Conservation (phyloP, 2,329 filamentous ascomycete genomes). For the Talaromyces amestolkiae region DNA sequence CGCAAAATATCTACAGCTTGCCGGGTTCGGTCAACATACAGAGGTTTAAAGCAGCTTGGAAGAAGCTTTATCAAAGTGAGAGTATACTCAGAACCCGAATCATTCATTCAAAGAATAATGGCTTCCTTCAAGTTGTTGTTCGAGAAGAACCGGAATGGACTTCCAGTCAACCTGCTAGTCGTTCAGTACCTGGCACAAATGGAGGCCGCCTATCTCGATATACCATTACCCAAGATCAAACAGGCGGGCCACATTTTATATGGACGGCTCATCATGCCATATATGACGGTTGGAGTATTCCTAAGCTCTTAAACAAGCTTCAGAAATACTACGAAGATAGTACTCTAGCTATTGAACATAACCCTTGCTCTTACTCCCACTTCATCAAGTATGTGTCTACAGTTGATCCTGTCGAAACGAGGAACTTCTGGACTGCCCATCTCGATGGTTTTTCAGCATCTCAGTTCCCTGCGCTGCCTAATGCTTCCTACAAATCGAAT, state of each 20-base stretch:
- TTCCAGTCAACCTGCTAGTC: conserved; percentile 13
- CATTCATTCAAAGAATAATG: conserved; percentile 26
- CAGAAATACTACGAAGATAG: conserved; percentile 17
- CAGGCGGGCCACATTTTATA: conserved; percentile 29
- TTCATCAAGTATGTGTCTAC: conserved; percentile 19
- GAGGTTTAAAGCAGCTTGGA: conserved; percentile 41
- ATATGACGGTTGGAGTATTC: conserved; percentile 41
- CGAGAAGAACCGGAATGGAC: conserved; percentile 25
- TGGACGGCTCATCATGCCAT: conserved; percentile 45
- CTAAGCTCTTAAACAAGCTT: conserved; percentile 23
- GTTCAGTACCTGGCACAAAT: conserved; percentile 15
- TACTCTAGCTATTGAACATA: not conserved
- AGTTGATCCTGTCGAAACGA: conserved; percentile 24
- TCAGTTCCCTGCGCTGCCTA: conserved; percentile 19
- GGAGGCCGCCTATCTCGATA: conserved; percentile 20
- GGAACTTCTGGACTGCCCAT: conserved; percentile 24
- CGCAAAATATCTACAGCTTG: conserved; percentile 37
- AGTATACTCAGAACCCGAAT: conserved; percentile 45
- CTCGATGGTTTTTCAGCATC: conserved; percentile 18
- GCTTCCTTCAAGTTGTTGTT: conserved; percentile 32
- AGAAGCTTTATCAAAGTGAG: conserved; percentile 32
- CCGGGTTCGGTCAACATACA: conserved; percentile 30
- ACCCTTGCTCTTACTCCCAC: conserved; percentile 7
- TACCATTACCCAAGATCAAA: conserved; percentile 10
- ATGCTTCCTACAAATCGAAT: conserved; percentile 16